A percentile compares a stretch with the other conserved stretches of the same genome.
Conservation (phyloP, 345 rosid genomes). For the Capsella bursapastoris region DNA sequence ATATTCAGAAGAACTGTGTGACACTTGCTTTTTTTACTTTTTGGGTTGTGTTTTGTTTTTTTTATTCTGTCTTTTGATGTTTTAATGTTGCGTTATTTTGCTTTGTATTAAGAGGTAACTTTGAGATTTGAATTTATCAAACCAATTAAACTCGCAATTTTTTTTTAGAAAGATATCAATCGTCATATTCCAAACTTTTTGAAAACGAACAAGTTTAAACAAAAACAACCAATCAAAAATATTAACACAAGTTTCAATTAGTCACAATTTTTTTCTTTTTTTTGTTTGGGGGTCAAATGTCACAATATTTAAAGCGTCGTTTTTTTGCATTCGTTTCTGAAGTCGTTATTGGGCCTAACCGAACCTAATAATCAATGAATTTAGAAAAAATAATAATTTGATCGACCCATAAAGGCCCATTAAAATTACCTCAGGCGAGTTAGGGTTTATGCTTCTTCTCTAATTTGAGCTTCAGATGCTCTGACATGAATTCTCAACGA, state of each 20-base stretch:
- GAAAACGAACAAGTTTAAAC: too few relatives aligned
- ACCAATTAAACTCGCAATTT: background rate
- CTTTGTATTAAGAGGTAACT: background rate
- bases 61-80: conserved; percentile 16
- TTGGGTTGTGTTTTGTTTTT: background rate
- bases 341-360: background rate
- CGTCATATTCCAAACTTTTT: too few relatives aligned
- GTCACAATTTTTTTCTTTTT: too few relatives aligned
- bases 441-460: conserved; percentile 42
- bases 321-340: too few relatives aligned
- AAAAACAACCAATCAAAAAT: too few relatives aligned
- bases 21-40: conserved; percentile 20
- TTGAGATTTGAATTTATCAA: background rate
- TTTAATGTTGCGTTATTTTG: conserved; percentile 24
- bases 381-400: background rate
- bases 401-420: conserved; percentile 31
- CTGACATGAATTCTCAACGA: conserved; percentile 12
- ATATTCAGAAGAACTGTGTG: conserved; percentile 16
- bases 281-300: too few relatives aligned
- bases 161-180: too few relatives aligned
- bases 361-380: too few relatives aligned
- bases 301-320: too few relatives aligned
- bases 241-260: too few relatives aligned
- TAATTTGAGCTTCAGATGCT: conserved; percentile 18
- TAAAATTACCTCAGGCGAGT: background rate